Evolutionary conservation across 345 rosid species (phyloP).

Genomic region (Chamaenerion angustifolium): DNA sequence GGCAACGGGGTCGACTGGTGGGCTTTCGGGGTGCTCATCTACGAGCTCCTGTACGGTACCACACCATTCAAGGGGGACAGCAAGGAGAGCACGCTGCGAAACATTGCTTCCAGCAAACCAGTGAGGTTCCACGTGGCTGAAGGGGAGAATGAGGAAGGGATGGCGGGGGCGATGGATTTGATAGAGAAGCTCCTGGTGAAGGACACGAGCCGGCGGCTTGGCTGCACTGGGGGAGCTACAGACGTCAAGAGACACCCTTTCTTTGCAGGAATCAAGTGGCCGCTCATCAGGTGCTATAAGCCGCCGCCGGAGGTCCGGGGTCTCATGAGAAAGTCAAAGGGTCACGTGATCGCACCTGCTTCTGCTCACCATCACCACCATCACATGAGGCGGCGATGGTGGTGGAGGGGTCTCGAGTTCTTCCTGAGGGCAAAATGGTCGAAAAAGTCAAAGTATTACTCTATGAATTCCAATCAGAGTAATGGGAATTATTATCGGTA

Average conservation of each 20-base stretch:
- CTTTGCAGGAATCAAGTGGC: slow-evolving; percentile 66
- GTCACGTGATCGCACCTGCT: slow-evolving; percentile 16
- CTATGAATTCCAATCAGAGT: slow-evolving; percentile 12
- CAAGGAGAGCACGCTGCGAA: slow-evolving; percentile 63
- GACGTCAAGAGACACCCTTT: slow-evolving; percentile 71
- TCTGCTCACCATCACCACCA: slow-evolving; percentile 2
- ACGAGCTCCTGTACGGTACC: slow-evolving; percentile 60
- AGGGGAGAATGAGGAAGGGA: slow-evolving; percentile 19
- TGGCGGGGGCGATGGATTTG: slow-evolving; percentile 51
- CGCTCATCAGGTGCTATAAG: slow-evolving; percentile 58
- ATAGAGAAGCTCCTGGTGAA: slow-evolving; percentile 62
- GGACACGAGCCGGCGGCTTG: slow-evolving; percentile 64
- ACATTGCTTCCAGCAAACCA: slow-evolving; percentile 31
- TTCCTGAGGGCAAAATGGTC: slow-evolving; percentile 18
- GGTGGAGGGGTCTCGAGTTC: slow-evolving; percentile 30
- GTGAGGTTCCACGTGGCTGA: slow-evolving; percentile 26
- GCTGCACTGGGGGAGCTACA: slow-evolving; percentile 60
- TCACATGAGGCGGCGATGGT: slow-evolving; percentile 23
- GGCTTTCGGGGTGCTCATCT: slow-evolving; percentile 69
- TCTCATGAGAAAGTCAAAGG: slow-evolving; percentile 21
- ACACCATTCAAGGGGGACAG: slow-evolving; percentile 75
- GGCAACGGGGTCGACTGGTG: slow-evolving; percentile 95
- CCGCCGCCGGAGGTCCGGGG: slow-evolving; percentile 54
- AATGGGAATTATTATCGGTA: slow-evolving; percentile 29
- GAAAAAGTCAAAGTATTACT: slow-evolving; percentile 5